Conservation (phyloP, 2,329 filamentous ascomycete species). For the Cladosporium oxysporum region DNA sequence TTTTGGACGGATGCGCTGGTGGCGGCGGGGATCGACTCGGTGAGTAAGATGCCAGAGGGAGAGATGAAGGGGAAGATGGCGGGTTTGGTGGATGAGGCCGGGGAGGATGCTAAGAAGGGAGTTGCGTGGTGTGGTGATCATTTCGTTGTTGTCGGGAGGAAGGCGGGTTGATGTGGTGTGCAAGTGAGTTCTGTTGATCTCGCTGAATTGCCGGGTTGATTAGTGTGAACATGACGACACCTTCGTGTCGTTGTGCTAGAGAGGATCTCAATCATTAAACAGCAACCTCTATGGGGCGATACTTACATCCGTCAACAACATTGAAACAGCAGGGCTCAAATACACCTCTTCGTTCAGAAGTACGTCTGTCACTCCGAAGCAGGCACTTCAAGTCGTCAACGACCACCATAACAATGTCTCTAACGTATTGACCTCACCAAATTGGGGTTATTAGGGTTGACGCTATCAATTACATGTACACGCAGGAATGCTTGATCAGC, state of each 20-base stretch:
- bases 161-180: not conserved
- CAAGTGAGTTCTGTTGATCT: not conserved
- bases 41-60: conserved; percentile 10
- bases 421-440: no score
- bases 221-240: not conserved
- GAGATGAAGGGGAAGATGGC: conserved; percentile 5
- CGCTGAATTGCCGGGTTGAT: not conserved
- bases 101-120: conserved; percentile 14
- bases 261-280: not conserved
- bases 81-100: not conserved
- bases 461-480: no score
- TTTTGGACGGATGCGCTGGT: conserved; percentile 16
- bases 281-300: not conserved
- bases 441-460: no score
- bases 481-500: no score
- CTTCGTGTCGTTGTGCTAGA: not conserved
- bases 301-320: not conserved
- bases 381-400: not conserved
- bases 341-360: not conserved
- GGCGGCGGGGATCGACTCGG: conserved; percentile 10
- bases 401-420: not conserved
- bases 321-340: not conserved
- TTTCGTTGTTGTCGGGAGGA: conserved; percentile 13
- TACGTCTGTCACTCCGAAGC: not conserved
- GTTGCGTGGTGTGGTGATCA: conserved; percentile 15